phyloP scores from a whole-genome alignment of 768 basidiomycete genomes.

The Amanita rimosa region DNA sequence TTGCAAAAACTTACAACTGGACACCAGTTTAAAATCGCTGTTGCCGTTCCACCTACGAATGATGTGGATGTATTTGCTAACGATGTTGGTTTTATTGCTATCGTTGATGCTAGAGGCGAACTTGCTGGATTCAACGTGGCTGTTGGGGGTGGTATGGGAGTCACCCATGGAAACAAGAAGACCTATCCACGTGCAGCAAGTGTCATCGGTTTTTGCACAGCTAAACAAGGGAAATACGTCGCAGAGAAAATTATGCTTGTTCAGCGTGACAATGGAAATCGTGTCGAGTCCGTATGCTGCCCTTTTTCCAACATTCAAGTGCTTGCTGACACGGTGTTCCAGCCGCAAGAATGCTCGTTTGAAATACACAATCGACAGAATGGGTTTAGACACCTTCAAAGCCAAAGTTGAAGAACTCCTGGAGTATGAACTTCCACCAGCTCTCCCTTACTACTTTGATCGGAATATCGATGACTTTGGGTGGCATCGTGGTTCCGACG shows the following conservation, averaged over 20 bases:
- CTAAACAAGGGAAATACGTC: slow-evolving; percentile 74
- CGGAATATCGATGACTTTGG: slow-evolving; percentile 91
- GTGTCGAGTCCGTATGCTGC: slow-evolving; percentile 59
- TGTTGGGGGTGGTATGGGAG: slow-evolving; percentile 97
- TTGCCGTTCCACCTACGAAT: slow-evolving; percentile 93
- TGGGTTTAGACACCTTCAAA: slow-evolving; percentile 83
- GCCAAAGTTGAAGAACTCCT: slow-evolving; percentile 83
- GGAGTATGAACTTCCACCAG: slow-evolving; percentile 65
- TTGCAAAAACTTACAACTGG: slow-evolving; percentile 4
- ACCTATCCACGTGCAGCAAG: slow-evolving; percentile 89
- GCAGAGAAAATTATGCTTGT: slow-evolving; percentile 91
- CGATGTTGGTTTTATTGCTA: slow-evolving; percentile 95
- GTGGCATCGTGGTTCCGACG: slow-evolving; percentile 83
- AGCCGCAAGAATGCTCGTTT: slow-evolving; percentile 81
- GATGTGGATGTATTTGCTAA: slow-evolving; percentile 94
- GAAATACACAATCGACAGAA: slow-evolving; percentile 95
- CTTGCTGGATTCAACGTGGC: slow-evolving; percentile 90
- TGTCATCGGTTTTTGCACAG: slow-evolving; percentile 86
- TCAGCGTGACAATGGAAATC: slow-evolving; percentile 94
- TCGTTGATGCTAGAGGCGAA: slow-evolving; percentile 64
- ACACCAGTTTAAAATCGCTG: slow-evolving; percentile 87
- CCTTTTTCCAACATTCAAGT: not conserved
- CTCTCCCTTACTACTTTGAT: slow-evolving; percentile 72
- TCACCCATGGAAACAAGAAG: slow-evolving; percentile 98
- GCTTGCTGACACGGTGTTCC: slow-evolving; percentile 1